Evolutionary conservation across 2,329 filamentous ascomycete genomes (phyloP).

Genomic region (Alternaria sp.): DNA sequence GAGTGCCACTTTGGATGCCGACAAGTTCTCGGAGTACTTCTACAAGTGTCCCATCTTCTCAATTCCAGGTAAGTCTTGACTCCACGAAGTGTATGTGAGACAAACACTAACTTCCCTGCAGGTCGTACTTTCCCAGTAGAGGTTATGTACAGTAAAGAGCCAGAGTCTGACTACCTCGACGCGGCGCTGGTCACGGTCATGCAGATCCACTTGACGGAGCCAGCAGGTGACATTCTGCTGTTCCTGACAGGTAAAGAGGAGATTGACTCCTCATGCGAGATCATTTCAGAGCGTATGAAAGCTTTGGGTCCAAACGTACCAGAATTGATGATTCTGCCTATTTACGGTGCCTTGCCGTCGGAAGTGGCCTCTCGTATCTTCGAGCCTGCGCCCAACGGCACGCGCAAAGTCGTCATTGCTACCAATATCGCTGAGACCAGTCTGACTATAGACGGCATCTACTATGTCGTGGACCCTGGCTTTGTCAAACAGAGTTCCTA

Average conservation of each 20-base stretch:
- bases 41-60: conserved; percentile 96
- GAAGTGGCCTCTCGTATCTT: conserved; percentile 96
- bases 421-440: conserved; percentile 99
- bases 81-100: not conserved
- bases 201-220: conserved; percentile 96
- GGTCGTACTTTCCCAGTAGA: conserved; percentile 92
- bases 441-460: conserved; percentile 97
- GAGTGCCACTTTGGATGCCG: conserved; percentile 95
- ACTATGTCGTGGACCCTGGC: conserved; percentile 94
- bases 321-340: conserved; percentile 88
- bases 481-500: conserved; percentile 99
- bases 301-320: conserved; percentile 88
- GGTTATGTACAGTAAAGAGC: conserved; percentile 92
- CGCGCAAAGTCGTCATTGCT: conserved; percentile 92
- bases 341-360: conserved; percentile 92
- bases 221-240: conserved; percentile 89
- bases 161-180: conserved; percentile 94
- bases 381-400: conserved; percentile 85
- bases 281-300: conserved; percentile 95
- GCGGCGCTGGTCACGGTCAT: conserved; percentile 94
- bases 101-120: not conserved
- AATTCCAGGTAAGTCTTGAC: conserved; percentile 67
- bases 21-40: conserved; percentile 97
- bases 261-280: conserved; percentile 93
- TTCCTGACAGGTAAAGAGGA: conserved; percentile 98